Conservation (phyloP, 306 rosid genomes). For the Quercus cerris region DNA sequence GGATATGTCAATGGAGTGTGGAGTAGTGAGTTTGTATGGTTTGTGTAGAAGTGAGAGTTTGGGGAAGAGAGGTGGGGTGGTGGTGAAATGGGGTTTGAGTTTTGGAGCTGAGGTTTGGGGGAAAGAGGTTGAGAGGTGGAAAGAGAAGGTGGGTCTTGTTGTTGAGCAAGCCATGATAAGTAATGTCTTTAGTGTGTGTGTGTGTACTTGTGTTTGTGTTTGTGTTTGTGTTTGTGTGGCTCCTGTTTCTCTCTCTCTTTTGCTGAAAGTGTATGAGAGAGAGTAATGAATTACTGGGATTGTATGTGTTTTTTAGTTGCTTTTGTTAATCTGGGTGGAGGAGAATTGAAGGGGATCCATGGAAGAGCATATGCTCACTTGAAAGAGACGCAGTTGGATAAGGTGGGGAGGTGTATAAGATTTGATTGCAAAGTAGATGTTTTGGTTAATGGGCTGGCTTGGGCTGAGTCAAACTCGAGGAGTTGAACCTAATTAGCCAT, state of each 20-base stretch:
- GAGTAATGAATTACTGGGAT: neutral
- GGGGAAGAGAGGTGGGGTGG: conserved; percentile 4
- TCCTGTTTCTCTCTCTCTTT: neutral
- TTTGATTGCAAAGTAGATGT: conserved; percentile 1
- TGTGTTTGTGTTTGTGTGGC: neutral
- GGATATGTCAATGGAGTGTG: conserved; percentile 64
- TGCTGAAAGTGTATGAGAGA: neutral
- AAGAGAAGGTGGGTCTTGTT: conserved; percentile 51
- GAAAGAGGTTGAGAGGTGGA: conserved; percentile 55
- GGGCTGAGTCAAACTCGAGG: neutral
- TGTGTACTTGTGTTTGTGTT: neutral
- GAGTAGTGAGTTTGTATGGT: conserved; percentile 15
- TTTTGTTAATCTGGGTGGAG: conserved; percentile 45
- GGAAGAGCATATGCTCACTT: conserved; percentile 46
- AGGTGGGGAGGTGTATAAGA: conserved; percentile 35
- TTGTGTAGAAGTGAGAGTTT: conserved; percentile 16
- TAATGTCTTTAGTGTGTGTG: neutral
- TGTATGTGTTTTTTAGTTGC: neutral
- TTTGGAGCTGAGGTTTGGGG: conserved; percentile 38
- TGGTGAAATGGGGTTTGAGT: conserved; percentile 31
- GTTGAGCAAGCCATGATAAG: conserved; percentile 54
- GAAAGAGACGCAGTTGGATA: conserved; percentile 44
- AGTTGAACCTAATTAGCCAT: too few species aligned
- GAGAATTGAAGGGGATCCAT: conserved; percentile 48
- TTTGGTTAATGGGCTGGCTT: conserved; percentile 18